Percentiles rank a stretch among this genome's conserved stretches.
These are phyloP conservation scores for Iris macrosiphon DNA, from an alignment of 106 monocot species.

Conservation along the genomic window DNA sequence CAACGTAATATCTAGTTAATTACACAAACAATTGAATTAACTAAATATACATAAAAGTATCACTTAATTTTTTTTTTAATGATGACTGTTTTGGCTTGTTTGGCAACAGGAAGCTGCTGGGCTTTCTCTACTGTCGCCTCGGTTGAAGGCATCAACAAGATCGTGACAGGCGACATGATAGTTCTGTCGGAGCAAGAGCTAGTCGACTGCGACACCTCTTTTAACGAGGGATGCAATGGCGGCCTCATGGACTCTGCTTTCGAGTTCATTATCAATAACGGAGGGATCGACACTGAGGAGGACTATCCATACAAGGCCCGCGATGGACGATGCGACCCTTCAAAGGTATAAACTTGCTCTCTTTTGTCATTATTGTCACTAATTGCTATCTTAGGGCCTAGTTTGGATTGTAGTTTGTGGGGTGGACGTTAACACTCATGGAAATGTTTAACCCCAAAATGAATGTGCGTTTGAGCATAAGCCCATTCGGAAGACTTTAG, in stretches of 20 bases:
- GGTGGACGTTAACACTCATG: too few relatives aligned
- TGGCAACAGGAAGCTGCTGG: constrained; percentile 53
- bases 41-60: too few relatives aligned
- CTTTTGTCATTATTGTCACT: too few relatives aligned
- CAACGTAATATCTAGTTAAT: too few relatives aligned
- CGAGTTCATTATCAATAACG: constrained; percentile 53
- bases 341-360: constrained; percentile 26
- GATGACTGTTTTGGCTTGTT: background rate
- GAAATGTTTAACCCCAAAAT: too few relatives aligned
- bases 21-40: too few relatives aligned
- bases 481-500: too few relatives aligned
- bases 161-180: constrained; percentile 35
- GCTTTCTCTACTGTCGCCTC: constrained; percentile 49
- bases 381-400: background rate
- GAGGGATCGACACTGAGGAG: constrained; percentile 49
- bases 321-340: constrained; percentile 16
- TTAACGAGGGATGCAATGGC: constrained; percentile 50
- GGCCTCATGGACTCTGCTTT: constrained; percentile 64
- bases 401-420: too few relatives aligned
- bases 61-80: too few relatives aligned
- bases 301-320: constrained; percentile 39
- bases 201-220: constrained; percentile 45
- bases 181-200: constrained; percentile 53
- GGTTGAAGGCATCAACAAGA: constrained; percentile 55
- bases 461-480: too few relatives aligned